These are phyloP conservation scores for Paecilomyces sp. DNA, from an alignment of 2,329 filamentous ascomycete genomes.

Conservation along the genomic window DNA sequence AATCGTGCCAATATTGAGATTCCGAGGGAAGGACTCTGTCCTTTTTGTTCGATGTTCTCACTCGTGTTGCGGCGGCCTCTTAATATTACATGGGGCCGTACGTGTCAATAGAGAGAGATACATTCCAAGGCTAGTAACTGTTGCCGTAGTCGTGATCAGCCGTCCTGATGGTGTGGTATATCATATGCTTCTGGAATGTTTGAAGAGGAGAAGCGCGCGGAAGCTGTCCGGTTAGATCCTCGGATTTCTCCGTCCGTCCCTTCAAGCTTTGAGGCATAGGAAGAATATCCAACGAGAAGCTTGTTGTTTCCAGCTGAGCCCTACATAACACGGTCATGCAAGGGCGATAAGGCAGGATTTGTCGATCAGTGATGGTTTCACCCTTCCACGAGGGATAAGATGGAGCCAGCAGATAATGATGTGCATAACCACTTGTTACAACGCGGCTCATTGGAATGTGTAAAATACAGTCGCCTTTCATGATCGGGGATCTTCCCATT, in stretches of 20 bases:
- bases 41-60: conserved; percentile 23
- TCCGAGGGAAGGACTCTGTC: conserved; percentile 13
- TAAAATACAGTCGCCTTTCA: not conserved
- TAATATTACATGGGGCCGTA: conserved; percentile 24
- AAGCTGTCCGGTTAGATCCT: not conserved
- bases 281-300: not conserved
- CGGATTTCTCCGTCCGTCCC: not conserved
- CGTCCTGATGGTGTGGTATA: not conserved
- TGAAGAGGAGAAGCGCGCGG: not conserved
- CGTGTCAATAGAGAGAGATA: conserved; percentile 40
- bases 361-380: not conserved
- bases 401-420: not conserved
- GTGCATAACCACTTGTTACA: not conserved
- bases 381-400: not conserved
- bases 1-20: conserved; percentile 34
- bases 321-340: not conserved
- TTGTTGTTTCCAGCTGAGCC: not conserved
- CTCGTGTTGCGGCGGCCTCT: conserved; percentile 37
- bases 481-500: not conserved
- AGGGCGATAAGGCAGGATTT: not conserved
- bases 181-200: not conserved
- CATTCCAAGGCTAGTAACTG: conserved; percentile 16
- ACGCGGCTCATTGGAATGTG: not conserved
- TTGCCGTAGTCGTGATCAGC: not conserved
- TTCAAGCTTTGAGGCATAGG: not conserved